Percentiles rank a stretch among this genome's conserved stretches.
These are phyloP conservation scores for Salvia sclarea DNA, from an alignment of 305 asterid genomes.

Conservation along the genomic window DNA sequence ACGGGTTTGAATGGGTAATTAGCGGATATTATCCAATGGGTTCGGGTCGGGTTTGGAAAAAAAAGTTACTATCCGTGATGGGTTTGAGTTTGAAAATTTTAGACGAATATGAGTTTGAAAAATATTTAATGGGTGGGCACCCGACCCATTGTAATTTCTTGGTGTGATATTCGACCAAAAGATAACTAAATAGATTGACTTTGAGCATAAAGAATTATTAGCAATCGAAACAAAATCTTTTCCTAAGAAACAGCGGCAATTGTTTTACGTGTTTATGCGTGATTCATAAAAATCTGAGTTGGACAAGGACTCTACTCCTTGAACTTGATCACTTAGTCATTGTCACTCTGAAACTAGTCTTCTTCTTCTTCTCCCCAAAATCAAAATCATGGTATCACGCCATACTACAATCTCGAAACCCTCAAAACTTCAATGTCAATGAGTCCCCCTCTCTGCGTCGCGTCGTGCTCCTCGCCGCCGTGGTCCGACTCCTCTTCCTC, in stretches of 20 bases:
- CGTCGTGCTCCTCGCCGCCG: constrained; percentile 26
- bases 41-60: too few relatives aligned
- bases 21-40: too few relatives aligned
- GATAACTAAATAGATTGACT: too few relatives aligned
- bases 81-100: too few relatives aligned
- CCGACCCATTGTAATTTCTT: too few relatives aligned
- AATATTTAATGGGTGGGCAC: too few relatives aligned
- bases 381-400: neutral
- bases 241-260: neutral
- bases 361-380: neutral
- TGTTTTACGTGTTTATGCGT: neutral
- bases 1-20: too few relatives aligned
- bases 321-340: neutral
- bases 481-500: constrained; percentile 7
- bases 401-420: neutral
- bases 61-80: too few relatives aligned
- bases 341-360: neutral
- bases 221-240: neutral
- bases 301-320: neutral
- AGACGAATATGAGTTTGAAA: too few relatives aligned
- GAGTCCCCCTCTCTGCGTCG: constrained; percentile 11
- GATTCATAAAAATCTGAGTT: neutral
- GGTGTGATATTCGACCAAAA: too few relatives aligned
- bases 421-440: neutral
- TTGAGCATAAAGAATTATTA: too few relatives aligned